phyloP scores from a whole-genome alignment of 495 filamentous ascomycete species.

The Penicillium riverlandense region DNA sequence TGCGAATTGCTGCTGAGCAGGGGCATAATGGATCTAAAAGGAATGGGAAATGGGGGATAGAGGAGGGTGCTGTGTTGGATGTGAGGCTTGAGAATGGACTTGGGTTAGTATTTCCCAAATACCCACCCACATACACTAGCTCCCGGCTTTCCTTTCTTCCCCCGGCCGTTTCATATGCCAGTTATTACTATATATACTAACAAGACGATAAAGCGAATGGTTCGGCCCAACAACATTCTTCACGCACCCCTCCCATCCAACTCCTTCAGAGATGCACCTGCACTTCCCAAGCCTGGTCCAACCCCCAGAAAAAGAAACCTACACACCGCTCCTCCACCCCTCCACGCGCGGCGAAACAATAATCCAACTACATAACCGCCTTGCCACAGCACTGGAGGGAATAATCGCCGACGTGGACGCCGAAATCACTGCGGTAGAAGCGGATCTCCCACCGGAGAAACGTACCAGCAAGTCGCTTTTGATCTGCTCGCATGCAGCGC shows the following conservation, averaged over 20 bases:
- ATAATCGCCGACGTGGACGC: constrained; percentile 68
- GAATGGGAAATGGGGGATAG: constrained; percentile 1
- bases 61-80: constrained; percentile 23
- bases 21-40: too few species aligned
- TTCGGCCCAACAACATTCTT: constrained; percentile 66
- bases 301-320: constrained; percentile 35
- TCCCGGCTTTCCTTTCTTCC: too few species aligned
- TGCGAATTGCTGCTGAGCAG: constrained; percentile 1
- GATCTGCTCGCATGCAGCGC: constrained; percentile 86
- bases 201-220: constrained; percentile 61
- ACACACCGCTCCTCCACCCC: constrained; percentile 57
- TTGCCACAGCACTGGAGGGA: constrained; percentile 58
- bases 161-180: too few species aligned
- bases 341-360: constrained; percentile 69
- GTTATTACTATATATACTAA: neutral
- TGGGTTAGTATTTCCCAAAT: constrained; percentile 38
- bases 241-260: constrained; percentile 72
- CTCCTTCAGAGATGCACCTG: constrained; percentile 44
- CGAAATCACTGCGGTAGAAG: constrained; percentile 34
- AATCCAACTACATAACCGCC: constrained; percentile 67
- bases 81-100: constrained; percentile 70
- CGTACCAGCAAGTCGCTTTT: constrained; percentile 53
- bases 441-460: constrained; percentile 9
- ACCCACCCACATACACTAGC: neutral
- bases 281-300: constrained; percentile 55